Base-by-base conservation (phyloP, 2,329 filamentous ascomycete species). In the Talaromyces atroroseus region DNA sequence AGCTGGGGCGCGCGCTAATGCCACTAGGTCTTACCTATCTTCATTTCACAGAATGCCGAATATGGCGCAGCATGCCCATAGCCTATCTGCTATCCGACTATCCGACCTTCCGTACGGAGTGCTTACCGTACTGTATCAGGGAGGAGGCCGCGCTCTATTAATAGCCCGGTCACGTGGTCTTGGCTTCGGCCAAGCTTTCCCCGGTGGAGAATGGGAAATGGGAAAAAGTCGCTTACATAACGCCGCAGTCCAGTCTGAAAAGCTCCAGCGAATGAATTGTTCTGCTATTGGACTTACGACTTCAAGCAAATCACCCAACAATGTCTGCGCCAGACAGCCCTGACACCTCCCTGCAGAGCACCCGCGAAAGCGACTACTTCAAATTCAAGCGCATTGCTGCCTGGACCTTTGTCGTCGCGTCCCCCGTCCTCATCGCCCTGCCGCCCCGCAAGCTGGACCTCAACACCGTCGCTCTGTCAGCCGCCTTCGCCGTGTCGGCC, bases 321-420 rank as follows among this genome's bases (percentile, higher is more conserved):
- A 44, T 44, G 18, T 21, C 46, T 14, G 8, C 6, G 14, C 11
- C 40, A 18, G 49, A 45, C 16, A 32, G 24, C 48, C 10, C 54
- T 20, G 21, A 48, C 29, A 24, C 36, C 12, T 16, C 18, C 2
- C 24, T 49, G 2, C 32, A 60, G 21, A 54, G 53, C 49, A 51
- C 53, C 47, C 68, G 71, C 51, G 63, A 66, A 59, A 68, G 66
- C 51, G 73, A 75, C 60, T 76, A 69, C 61, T 50, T 68, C 38
- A 68, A 65, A 54, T 74, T 75, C 66, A 76, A 75, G 58, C 66
- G 66, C 59, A 72, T 71, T 59, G 65, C 72, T 24, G 70, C 72
- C n/a, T 60, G 67, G 24, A 68, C 68, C 23, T 73, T 76, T 61
- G 62, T 74, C 29, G 40, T 72, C 54, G 67, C 63, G 29, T 64